These are phyloP conservation scores for Tieghemostelium lacteum DNA, from an alignment of 78 protist genomes.

Conservation along the genomic window DNA sequence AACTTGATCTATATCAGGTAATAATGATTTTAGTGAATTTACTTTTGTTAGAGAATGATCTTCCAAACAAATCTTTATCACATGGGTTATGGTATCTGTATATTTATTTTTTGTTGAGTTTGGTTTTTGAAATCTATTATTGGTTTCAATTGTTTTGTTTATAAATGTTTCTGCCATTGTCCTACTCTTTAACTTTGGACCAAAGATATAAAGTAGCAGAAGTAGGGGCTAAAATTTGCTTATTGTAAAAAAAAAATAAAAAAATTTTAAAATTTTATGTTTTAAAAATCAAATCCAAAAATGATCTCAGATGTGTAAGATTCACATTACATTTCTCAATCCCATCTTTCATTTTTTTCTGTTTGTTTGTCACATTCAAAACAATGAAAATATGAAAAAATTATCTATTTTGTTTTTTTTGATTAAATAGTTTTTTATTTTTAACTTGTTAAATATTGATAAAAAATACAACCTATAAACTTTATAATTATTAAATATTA, in stretches of 20 bases:
- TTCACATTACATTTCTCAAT: too few species aligned
- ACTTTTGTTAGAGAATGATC: slow-evolving; percentile 37
- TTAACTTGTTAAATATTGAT: too few species aligned
- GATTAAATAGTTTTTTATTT: too few species aligned
- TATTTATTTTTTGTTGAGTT: slow-evolving; percentile 14
- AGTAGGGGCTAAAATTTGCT: background rate
- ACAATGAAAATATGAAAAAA: background rate
- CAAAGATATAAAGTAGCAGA: too few species aligned
- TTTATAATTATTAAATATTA: too few species aligned
- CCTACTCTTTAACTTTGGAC: background rate
- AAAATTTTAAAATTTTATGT: too few species aligned
- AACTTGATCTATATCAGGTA: slow-evolving; percentile 41
- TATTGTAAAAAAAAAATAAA: too few species aligned
- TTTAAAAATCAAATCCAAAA: background rate
- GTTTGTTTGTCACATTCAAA: too few species aligned
- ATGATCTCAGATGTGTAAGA: background rate
- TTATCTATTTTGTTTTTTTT: too few species aligned
- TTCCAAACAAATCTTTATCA: slow-evolving; percentile 52
- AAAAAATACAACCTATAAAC: too few species aligned
- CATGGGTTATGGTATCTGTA: slow-evolving; percentile 24
- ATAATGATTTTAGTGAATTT: slow-evolving; percentile 6
- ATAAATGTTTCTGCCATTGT: slow-evolving; percentile 62
- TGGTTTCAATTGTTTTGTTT: slow-evolving; percentile 60
- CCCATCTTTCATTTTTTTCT: too few species aligned
- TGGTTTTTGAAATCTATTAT: slow-evolving; percentile 48